Base-by-base conservation (phyloP, 2,329 filamentous ascomycete species). In the Gaeumannomyces tritici region DNA sequence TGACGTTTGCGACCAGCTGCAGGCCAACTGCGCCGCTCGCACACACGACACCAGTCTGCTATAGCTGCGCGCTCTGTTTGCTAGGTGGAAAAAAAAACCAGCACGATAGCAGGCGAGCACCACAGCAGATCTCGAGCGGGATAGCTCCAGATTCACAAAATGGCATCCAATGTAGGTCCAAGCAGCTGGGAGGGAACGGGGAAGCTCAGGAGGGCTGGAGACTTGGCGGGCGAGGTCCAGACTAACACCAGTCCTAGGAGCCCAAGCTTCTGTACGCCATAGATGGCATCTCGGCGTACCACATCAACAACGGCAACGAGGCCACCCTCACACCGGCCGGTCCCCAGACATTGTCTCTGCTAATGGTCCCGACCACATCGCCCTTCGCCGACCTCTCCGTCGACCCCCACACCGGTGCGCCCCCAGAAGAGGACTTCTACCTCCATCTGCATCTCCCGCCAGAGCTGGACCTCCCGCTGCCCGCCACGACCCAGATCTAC, bases 401-500 rank as follows among this genome's bases (percentile, higher is more conserved):
- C 57, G 81, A 84, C 62, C 80, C 81, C 57, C 68, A 73, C 59
- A 80, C 84, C 66, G 71, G 72, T 11, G 80, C 80, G 63, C 79
- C 82, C 62, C 80, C 83, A 4, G 89, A 93, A 71, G 90, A 97
- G 73, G 95, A 98, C 79, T 98, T 97, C 78, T 98, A 98, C 74
- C 86, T 99, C 6, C 93, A 98, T 74, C 85, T 99, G 28, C 92
- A 97, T 70, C 86, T 98, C 12, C 93, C 93, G 18, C 93, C 93
- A 26, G 93, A 97, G 80, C 86, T 99, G 69, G 93, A 98, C 70
- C 84, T 98, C 7, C 91, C 95, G 7, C 82, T 98, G 18, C 95
- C 95, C 15, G 93, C 93, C 24, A 98, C 93, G 0, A 98, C 95
- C 0, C 93, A 98, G 74, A 95, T 99, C 73, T 98, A 96, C 77